Evolutionary conservation across 163 green algal genomes (phyloP).

Genomic region (Smithsoniella earleae): DNA sequence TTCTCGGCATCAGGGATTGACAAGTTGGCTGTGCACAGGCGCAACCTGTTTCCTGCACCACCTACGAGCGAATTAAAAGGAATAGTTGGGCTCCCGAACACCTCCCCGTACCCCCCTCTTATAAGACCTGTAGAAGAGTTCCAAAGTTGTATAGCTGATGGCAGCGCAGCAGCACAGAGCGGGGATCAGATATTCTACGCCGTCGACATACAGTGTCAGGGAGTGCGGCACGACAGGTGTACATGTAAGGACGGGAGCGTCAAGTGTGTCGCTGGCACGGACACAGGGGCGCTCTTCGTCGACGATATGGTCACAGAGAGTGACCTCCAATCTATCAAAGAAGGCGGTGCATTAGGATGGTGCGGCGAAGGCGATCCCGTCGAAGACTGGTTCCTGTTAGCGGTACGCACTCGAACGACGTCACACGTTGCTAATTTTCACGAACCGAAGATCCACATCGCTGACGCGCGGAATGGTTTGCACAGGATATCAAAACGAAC

Average conservation of each 20-base stretch:
- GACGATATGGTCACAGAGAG: not conserved
- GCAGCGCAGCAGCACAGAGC: not conserved
- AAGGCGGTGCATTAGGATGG: not conserved
- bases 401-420: too few relatives aligned
- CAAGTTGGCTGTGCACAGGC: too few relatives aligned
- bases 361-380: not conserved
- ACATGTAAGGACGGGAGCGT: not conserved
- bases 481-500: not conserved
- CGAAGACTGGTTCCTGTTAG: not conserved
- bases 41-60: too few relatives aligned
- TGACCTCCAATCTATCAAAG: not conserved
- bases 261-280: not conserved
- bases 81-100: too few relatives aligned
- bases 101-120: too few relatives aligned
- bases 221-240: conserved; percentile 16
- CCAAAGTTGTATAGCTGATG: not conserved
- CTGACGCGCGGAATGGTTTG: too few relatives aligned
- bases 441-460: too few relatives aligned
- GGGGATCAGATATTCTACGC: conserved; percentile 22
- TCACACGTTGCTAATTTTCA: too few relatives aligned
- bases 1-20: conserved; percentile 14
- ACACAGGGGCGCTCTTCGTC: not conserved
- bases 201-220: conserved; percentile 17
- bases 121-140: conserved; percentile 3
- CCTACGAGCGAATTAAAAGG: too few relatives aligned